Conservation (phyloP, 257 asterid species). For the Catharanthus roseus region DNA sequence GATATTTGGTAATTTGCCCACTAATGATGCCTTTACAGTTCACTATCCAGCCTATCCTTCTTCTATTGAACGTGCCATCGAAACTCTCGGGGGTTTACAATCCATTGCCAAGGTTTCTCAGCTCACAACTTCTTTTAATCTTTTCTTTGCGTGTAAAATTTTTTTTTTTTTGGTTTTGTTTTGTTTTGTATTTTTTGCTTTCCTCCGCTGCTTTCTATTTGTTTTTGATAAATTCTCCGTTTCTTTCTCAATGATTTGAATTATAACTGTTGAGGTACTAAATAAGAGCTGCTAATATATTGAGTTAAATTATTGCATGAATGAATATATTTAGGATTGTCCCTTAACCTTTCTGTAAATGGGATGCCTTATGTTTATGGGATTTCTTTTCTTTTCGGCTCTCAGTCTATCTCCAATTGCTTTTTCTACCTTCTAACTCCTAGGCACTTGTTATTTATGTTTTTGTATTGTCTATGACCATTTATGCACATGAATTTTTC, state of each 20-base stretch:
- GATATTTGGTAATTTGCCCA: constrained; percentile 61
- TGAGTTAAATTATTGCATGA: neutral
- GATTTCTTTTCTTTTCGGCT: neutral
- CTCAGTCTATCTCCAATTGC: neutral
- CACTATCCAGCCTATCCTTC: constrained; percentile 95
- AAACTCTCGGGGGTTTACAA: constrained; percentile 75
- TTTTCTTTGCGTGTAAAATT: neutral
- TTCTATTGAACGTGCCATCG: constrained; percentile 67
- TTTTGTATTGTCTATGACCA: neutral
- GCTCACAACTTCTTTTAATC: neutral
- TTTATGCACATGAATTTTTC: neutral
- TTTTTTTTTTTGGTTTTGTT: neutral
- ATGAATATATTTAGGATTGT: neutral
- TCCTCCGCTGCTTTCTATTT: no score
- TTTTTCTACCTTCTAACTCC: no score
- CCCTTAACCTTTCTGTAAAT: neutral
- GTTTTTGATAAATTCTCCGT: no score
- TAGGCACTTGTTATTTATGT: neutral
- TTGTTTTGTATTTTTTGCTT: no score
- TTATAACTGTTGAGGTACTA: no score
- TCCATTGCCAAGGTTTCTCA: constrained; percentile 59
- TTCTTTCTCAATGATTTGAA: no score
- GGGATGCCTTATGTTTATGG: neutral
- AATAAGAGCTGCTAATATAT: no score
- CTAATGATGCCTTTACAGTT: constrained; percentile 48